These are phyloP conservation scores for Aspergillus tubingensis DNA, from an alignment of 2,329 filamentous ascomycete genomes.

Conservation along the genomic window DNA sequence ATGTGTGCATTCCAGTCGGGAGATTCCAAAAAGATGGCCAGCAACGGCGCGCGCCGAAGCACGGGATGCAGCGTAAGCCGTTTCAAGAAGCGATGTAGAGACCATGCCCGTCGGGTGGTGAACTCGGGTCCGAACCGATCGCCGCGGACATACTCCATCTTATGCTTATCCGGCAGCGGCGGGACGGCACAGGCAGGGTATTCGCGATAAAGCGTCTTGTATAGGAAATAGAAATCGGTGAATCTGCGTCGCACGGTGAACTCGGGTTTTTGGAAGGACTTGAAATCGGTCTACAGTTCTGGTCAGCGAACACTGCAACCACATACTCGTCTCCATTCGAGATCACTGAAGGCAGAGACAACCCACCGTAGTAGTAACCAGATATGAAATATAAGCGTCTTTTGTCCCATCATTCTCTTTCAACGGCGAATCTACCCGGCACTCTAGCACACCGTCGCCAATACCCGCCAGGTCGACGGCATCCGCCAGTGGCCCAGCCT, in stretches of 20 bases:
- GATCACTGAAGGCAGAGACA: neutral
- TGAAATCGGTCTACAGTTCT: constrained; percentile 77
- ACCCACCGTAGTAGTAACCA: constrained; percentile 83
- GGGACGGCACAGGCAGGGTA: constrained; percentile 91
- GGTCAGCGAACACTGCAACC: too few relatives aligned
- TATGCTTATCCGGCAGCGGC: constrained; percentile 95
- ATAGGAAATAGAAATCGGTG: constrained; percentile 96
- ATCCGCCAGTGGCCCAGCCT: constrained; percentile 54
- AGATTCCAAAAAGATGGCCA: constrained; percentile 89
- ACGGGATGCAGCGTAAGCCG: constrained; percentile 86
- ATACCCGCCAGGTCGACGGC: constrained; percentile 65
- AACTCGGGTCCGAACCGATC: constrained; percentile 95
- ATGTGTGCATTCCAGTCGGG: constrained; percentile 97
- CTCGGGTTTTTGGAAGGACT: constrained; percentile 80
- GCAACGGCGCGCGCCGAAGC: constrained; percentile 76
- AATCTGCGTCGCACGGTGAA: constrained; percentile 86
- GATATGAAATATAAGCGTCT: constrained; percentile 93
- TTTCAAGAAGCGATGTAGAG: constrained; percentile 85
- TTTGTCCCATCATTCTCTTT: constrained; percentile 98
- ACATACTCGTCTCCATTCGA: neutral
- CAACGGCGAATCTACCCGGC: constrained; percentile 76
- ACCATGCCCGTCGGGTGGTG: constrained; percentile 82
- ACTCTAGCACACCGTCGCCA: constrained; percentile 75
- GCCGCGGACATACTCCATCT: constrained; percentile 97
- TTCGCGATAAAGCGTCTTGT: constrained; percentile 82